Evolutionary conservation across 2,329 filamentous ascomycete genomes (phyloP).

Genomic region (Colletotrichum lini): DNA sequence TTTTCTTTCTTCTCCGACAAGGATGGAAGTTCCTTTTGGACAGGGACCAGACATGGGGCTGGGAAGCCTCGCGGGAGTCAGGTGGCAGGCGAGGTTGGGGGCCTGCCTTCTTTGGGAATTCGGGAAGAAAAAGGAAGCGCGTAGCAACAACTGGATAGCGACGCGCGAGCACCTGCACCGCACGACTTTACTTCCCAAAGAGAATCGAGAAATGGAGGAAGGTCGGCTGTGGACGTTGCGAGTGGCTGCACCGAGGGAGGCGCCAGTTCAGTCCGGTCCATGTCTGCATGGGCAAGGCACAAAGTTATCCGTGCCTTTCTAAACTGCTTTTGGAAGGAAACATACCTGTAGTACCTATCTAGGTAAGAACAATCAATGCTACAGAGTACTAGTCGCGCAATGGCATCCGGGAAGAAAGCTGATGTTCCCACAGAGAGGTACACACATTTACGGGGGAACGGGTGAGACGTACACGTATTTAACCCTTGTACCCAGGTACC

Average conservation of each 20-base stretch:
- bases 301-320: neutral
- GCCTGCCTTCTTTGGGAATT: constrained; percentile 27
- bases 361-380: no score
- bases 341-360: no score
- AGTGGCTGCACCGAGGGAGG: constrained; percentile 18
- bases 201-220: constrained; percentile 5
- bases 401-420: constrained; percentile 4
- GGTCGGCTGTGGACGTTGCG: constrained; percentile 14
- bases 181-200: constrained; percentile 28
- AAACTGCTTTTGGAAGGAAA: no score
- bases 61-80: neutral
- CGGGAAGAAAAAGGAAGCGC: constrained; percentile 19
- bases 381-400: no score
- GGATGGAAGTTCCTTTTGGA: constrained; percentile 27
- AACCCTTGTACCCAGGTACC: neutral
- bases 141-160: neutral
- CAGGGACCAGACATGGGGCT: constrained; percentile 1
- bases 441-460: neutral
- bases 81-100: neutral
- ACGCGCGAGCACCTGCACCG: neutral
- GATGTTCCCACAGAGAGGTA: neutral
- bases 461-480: constrained; percentile 13
- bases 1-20: constrained; percentile 25
- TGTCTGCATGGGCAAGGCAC: constrained; percentile 13
- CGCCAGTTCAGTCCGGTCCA: constrained; percentile 12